These are phyloP conservation scores for Xylaria sp. DNA, from an alignment of 2,329 filamentous ascomycete genomes.

Conservation along the genomic window DNA sequence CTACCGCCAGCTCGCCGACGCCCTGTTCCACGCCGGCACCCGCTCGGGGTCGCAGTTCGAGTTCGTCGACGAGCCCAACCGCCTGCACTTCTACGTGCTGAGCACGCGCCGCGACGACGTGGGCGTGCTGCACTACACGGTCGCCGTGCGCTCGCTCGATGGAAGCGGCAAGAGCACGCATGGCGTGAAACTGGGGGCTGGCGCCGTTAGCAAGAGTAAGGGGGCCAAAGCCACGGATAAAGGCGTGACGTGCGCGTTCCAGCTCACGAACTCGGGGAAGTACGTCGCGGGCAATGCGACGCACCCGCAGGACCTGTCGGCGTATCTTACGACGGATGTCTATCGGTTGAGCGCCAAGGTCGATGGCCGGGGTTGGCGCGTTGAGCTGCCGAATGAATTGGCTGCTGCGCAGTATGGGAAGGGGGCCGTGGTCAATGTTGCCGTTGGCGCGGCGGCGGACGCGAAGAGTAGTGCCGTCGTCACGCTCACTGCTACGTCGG, in stretches of 20 bases:
- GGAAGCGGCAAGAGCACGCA: constrained; percentile 50
- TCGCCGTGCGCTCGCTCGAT: constrained; percentile 59
- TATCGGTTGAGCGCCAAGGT: constrained; percentile 59
- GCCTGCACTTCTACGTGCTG: constrained; percentile 63
- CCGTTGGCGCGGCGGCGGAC: constrained; percentile 52
- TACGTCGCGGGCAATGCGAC: constrained; percentile 43
- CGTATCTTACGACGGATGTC: constrained; percentile 58
- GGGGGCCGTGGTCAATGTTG: constrained; percentile 54
- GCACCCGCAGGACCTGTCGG: constrained; percentile 52
- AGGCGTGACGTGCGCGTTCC: constrained; percentile 59
- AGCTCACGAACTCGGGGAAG: constrained; percentile 59
- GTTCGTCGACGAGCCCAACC: constrained; percentile 59
- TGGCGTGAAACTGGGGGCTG: constrained; percentile 54
- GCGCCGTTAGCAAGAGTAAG: constrained; percentile 45
- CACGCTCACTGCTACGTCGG: constrained; percentile 58
- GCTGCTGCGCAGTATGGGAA: constrained; percentile 56
- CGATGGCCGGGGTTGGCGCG: constrained; percentile 58
- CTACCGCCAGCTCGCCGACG: constrained; percentile 64
- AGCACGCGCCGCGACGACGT: constrained; percentile 54
- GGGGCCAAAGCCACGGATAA: constrained; percentile 46
- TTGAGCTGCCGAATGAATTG: constrained; percentile 56
- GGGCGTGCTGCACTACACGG: constrained; percentile 60
- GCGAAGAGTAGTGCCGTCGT: constrained; percentile 54
- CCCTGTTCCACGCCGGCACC: constrained; percentile 65
- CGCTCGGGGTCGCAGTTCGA: constrained; percentile 62